These are phyloP conservation scores for Fusarium sp. DNA, from an alignment of 2,329 filamentous ascomycete species.

Conservation along the genomic window DNA sequence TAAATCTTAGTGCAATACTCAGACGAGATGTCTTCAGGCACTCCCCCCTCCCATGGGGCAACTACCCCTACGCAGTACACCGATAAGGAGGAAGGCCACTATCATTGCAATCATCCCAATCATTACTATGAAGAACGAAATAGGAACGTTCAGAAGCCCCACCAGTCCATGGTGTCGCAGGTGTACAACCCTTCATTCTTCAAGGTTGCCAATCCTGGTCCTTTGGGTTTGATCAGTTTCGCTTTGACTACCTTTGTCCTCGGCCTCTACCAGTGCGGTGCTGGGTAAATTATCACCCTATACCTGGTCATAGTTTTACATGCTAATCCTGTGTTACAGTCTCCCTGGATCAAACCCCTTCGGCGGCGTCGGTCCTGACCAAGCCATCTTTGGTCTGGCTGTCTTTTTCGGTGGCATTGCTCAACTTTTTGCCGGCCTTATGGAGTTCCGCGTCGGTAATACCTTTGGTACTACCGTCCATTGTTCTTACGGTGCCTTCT, in stretches of 20 bases:
- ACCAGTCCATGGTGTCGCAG: slow-evolving; percentile 50
- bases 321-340: slow-evolving; percentile 27
- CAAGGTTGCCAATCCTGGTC: slow-evolving; percentile 68
- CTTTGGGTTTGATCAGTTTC: slow-evolving; percentile 70
- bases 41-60: slow-evolving; percentile 35
- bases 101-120: slow-evolving; percentile 24
- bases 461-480: slow-evolving; percentile 71
- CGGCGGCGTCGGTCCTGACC: slow-evolving; percentile 48
- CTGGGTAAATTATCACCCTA: slow-evolving; percentile 56
- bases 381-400: slow-evolving; percentile 50
- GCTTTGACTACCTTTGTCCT: slow-evolving; percentile 73
- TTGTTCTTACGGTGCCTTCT: slow-evolving; percentile 70
- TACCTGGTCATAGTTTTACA: not conserved
- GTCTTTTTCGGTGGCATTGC: slow-evolving; percentile 70
- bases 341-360: slow-evolving; percentile 49
- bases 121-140: slow-evolving; percentile 24
- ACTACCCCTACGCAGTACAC: slow-evolving; percentile 41
- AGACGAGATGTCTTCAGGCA: slow-evolving; percentile 33
- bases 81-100: slow-evolving; percentile 34
- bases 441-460: slow-evolving; percentile 64
- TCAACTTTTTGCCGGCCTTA: slow-evolving; percentile 74
- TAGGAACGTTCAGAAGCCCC: slow-evolving; percentile 32
- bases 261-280: slow-evolving; percentile 57
- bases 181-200: slow-evolving; percentile 47
- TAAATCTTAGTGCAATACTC: not conserved